Conservation (phyloP, 345 rosid species). For the Eucalyptus polybractea region DNA sequence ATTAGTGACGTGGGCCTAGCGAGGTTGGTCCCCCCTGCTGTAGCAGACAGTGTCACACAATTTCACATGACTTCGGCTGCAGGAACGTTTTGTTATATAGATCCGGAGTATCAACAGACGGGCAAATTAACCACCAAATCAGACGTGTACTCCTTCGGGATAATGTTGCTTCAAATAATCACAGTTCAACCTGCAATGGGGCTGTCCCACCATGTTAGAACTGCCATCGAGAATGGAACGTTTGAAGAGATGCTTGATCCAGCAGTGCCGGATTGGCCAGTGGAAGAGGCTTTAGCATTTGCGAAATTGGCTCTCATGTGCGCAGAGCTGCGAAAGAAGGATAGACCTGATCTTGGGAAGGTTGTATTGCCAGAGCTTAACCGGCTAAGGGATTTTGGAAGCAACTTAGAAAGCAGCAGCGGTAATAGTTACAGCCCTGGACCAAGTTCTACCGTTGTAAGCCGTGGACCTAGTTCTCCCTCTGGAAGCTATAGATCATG, state of each 20-base stretch:
- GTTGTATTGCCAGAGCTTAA: slow-evolving; percentile 62
- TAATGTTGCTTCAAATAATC: slow-evolving; percentile 74
- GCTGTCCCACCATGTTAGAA: slow-evolving; percentile 58
- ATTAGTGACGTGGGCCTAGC: slow-evolving; percentile 95
- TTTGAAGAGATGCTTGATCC: slow-evolving; percentile 59
- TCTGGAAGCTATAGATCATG: not conserved
- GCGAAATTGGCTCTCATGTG: slow-evolving; percentile 56
- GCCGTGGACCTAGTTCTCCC: not conserved
- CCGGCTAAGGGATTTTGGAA: slow-evolving; percentile 38
- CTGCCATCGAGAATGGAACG: slow-evolving; percentile 55
- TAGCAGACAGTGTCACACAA: slow-evolving; percentile 71
- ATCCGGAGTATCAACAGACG: slow-evolving; percentile 88
- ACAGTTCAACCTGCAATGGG: slow-evolving; percentile 87
- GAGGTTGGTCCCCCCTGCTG: slow-evolving; percentile 73
- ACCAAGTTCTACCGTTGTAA: not conserved
- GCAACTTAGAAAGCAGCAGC: not conserved
- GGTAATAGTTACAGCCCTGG: not conserved
- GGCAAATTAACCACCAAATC: slow-evolving; percentile 80
- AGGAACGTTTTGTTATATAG: slow-evolving; percentile 87
- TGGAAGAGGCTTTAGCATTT: slow-evolving; percentile 48
- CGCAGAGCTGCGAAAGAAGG: slow-evolving; percentile 71
- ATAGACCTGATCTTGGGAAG: slow-evolving; percentile 70
- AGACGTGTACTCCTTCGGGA: slow-evolving; percentile 70
- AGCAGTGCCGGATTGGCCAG: slow-evolving; percentile 54
- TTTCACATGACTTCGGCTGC: slow-evolving; percentile 90